phyloP scores from a whole-genome alignment of 331 rosid genomes.

The Cydonia oblonga region DNA sequence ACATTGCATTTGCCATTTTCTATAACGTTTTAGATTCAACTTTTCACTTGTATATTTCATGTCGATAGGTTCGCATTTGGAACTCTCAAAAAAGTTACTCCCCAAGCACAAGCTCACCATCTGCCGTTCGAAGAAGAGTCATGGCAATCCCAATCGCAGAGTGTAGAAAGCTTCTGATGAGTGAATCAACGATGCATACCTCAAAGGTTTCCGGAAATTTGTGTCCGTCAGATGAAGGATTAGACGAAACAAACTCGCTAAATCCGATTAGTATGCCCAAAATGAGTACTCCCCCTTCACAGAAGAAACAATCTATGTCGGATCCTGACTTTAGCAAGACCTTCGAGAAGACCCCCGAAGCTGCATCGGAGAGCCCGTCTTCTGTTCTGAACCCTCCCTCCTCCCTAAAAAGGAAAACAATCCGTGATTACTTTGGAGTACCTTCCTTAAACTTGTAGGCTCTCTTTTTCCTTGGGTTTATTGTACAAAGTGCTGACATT shows the following conservation, averaged over 20 bases:
- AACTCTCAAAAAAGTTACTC: constrained; percentile 27
- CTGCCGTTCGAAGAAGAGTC: constrained; percentile 55
- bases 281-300: constrained; percentile 40
- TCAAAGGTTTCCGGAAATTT: constrained; percentile 13
- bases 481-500: constrained; percentile 13
- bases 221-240: constrained; percentile 13
- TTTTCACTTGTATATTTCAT: background rate
- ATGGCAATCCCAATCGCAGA: constrained; percentile 61
- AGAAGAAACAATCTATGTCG: constrained; percentile 23
- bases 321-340: constrained; percentile 20
- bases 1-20: background rate
- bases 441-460: constrained; percentile 22
- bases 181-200: constrained; percentile 13
- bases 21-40: background rate
- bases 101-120: constrained; percentile 26
- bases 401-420: constrained; percentile 68
- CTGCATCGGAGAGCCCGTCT: constrained; percentile 71
- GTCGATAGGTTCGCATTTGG: constrained; percentile 67
- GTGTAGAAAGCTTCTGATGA: constrained; percentile 31
- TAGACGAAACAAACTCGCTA: constrained; percentile 2
- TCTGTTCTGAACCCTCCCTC: constrained; percentile 88
- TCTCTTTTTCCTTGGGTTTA: background rate
- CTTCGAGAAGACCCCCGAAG: constrained; percentile 64
- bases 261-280: constrained; percentile 37
- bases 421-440: constrained; percentile 66